Evolutionary conservation across 768 basidiomycete species (phyloP).

Genomic region (Podaxis sp.): DNA sequence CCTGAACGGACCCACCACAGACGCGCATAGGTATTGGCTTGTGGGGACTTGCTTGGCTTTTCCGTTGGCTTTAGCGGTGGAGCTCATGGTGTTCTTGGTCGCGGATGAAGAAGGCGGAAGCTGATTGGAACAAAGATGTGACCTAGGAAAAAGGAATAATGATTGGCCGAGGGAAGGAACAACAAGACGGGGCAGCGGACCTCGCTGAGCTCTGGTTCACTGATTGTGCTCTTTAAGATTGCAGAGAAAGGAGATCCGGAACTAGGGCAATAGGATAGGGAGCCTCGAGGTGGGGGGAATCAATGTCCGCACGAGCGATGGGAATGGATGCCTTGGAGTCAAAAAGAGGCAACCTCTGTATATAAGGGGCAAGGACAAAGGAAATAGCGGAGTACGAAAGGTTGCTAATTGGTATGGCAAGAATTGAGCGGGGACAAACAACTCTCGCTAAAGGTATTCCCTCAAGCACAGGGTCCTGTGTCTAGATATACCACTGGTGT

Average conservation of each 20-base stretch:
- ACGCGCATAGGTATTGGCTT: background rate
- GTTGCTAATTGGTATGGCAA: background rate
- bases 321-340: background rate
- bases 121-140: background rate
- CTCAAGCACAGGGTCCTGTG: background rate
- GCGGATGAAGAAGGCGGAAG: background rate
- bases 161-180: background rate
- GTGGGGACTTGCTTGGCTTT: slow-evolving; percentile 1
- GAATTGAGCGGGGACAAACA: background rate
- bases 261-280: background rate
- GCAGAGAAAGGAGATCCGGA: background rate
- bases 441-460: background rate
- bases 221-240: background rate
- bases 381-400: background rate
- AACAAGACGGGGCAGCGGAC: background rate
- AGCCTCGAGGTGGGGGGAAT: background rate
- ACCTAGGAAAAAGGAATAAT: background rate
- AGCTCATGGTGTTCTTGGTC: background rate
- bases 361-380: background rate
- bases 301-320: background rate
- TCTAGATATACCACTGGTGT: background rate
- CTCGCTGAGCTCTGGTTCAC: background rate
- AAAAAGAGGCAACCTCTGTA: background rate
- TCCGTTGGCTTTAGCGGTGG: slow-evolving; percentile 7
- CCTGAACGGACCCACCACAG: background rate